Percentiles rank a stretch among this genome's conserved stretches.
Evolutionary conservation across 2,329 filamentous ascomycete genomes (phyloP).

Genomic region (Xylaria sp.): DNA sequence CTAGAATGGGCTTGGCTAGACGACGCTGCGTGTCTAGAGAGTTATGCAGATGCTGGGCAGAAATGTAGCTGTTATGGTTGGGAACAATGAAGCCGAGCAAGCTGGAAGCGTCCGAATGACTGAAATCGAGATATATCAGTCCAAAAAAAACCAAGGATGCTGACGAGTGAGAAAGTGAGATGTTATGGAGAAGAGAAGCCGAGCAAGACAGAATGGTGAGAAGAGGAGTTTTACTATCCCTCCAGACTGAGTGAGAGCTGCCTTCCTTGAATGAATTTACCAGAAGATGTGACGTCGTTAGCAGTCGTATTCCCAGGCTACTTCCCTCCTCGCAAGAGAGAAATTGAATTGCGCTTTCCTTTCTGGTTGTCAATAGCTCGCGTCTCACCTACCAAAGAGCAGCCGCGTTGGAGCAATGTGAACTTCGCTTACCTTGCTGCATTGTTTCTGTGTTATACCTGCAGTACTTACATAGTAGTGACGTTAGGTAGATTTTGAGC

Average conservation of each 20-base stretch:
- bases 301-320: neutral
- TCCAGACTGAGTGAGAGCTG: constrained; percentile 6
- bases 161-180: neutral
- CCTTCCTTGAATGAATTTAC: constrained; percentile 5
- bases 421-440: too few relatives aligned
- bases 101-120: neutral
- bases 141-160: constrained; percentile 13
- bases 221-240: neutral
- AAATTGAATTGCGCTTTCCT: neutral
- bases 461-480: too few relatives aligned
- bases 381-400: neutral
- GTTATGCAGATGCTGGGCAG: constrained; percentile 5
- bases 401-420: neutral
- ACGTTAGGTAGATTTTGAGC: too few relatives aligned
- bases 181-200: constrained; percentile 2
- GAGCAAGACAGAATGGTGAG: neutral
- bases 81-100: neutral
- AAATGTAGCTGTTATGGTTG: neutral
- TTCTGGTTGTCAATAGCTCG: neutral
- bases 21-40: neutral
- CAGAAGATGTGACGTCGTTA: neutral
- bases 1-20: neutral
- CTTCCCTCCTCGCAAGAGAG: neutral
- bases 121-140: neutral
- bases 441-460: neutral